Conservation (phyloP, 2,329 filamentous ascomycete genomes). For the Chaetothyriales sp. region DNA sequence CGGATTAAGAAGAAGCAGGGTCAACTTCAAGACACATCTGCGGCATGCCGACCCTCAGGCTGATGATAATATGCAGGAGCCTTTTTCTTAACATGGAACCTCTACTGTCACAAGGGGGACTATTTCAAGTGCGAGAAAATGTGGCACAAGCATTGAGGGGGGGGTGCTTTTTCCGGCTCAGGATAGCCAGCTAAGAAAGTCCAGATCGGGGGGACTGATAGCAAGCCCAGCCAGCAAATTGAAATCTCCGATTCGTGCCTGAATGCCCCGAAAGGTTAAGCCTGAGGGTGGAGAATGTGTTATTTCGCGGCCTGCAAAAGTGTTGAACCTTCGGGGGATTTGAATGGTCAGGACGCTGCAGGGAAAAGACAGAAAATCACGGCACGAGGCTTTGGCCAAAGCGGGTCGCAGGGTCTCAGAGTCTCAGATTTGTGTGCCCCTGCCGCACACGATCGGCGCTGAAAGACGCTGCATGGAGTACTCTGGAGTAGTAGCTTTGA, state of each 20-base stretch:
- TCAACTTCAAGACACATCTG: neutral
- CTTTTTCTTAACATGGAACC: neutral
- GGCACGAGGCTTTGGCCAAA: neutral
- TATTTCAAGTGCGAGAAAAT: neutral
- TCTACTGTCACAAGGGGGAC: neutral
- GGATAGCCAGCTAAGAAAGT: neutral
- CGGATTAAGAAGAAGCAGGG: neutral
- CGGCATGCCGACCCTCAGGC: neutral
- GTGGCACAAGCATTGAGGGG: neutral
- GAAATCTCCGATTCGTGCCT: neutral
- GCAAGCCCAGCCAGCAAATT: neutral
- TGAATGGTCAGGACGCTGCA: neutral
- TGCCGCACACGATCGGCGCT: neutral
- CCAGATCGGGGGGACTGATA: neutral
- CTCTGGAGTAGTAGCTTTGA: neutral
- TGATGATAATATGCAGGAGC: neutral
- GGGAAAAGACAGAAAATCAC: neutral
- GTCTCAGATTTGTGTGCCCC: neutral
- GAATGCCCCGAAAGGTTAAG: neutral
- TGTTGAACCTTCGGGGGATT: neutral
- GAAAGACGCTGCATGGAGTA: neutral
- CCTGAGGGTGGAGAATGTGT: neutral
- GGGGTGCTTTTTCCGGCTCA: neutral
- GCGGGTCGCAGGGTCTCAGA: neutral
- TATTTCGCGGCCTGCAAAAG: neutral